A percentile compares a stretch with the other conserved stretches of the same genome.
phyloP scores from a whole-genome alignment of 2,329 filamentous ascomycete genomes.

The Leptographium radiaticola region DNA sequence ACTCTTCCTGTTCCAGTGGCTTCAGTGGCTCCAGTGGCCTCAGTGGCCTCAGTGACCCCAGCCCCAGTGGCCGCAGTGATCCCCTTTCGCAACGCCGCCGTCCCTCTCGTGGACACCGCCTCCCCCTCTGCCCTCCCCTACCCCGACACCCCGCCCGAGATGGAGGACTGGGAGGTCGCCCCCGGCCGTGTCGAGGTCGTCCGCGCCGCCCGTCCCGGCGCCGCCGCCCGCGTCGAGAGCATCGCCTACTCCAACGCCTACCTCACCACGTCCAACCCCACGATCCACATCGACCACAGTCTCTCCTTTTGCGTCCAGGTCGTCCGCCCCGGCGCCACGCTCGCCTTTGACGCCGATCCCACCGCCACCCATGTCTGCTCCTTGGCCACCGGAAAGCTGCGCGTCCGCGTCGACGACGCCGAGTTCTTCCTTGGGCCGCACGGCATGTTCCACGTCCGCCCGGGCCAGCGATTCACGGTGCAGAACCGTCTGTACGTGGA shows the following conservation, averaged over 20 bases:
- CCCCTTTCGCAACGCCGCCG: too few relatives aligned
- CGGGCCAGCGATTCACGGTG: slow-evolving; percentile 23
- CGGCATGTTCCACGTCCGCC: slow-evolving; percentile 29
- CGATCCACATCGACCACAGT: slow-evolving; percentile 15
- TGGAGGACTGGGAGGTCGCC: slow-evolving; percentile 24
- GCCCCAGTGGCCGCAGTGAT: neutral
- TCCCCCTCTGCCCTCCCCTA: neutral
- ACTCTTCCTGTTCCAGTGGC: neutral
- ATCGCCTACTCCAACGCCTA: slow-evolving; percentile 22
- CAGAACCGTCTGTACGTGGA: slow-evolving; percentile 32
- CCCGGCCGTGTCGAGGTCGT: slow-evolving; percentile 17
- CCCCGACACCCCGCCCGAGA: slow-evolving; percentile 14
- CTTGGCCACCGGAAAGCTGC: slow-evolving; percentile 19
- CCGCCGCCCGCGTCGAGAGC: slow-evolving; percentile 7
- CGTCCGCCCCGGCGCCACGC: slow-evolving; percentile 13
- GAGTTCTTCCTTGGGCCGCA: slow-evolving; percentile 28
- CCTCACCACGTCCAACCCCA: slow-evolving; percentile 13
- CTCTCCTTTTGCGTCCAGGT: slow-evolving; percentile 17
- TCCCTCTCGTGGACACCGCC: neutral
- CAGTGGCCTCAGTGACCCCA: neutral
- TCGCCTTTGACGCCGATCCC: slow-evolving; percentile 11
- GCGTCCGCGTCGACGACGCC: slow-evolving; percentile 16
- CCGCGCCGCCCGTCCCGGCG: slow-evolving; percentile 1
- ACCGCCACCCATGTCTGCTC: slow-evolving; percentile 16
- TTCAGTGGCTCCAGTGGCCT: neutral